Conservation (phyloP, 495 filamentous ascomycete genomes). For the Achaetomiella virescens region DNA sequence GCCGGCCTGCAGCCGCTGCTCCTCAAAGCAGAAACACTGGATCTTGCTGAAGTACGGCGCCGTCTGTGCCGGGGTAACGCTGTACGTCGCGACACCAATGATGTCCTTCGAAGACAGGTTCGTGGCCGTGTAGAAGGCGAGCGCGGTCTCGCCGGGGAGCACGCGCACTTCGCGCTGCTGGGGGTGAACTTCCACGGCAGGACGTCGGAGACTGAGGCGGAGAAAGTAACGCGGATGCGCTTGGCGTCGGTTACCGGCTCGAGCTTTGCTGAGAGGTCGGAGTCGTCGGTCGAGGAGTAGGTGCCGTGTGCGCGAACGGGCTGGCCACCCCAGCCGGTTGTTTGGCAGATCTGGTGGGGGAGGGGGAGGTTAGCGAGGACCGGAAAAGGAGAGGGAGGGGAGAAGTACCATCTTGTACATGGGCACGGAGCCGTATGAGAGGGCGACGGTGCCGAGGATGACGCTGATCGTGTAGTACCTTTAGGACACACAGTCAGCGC, state of each 20-base stretch:
- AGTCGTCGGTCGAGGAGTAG: conserved; percentile 7
- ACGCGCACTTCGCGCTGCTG: conserved; percentile 97
- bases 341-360: conserved; percentile 77
- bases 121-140: conserved; percentile 96
- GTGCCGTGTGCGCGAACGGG: conserved; percentile 75
- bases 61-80: conserved; percentile 90
- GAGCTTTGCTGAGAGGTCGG: conserved; percentile 66
- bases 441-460: conserved; percentile 81
- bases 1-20: conserved; percentile 81
- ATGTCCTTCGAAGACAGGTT: conserved; percentile 87
- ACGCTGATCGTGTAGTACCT: conserved; percentile 81
- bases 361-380: neutral
- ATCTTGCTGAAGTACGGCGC: conserved; percentile 99
- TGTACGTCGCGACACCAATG: conserved; percentile 96
- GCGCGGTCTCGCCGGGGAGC: conserved; percentile 88
- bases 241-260: conserved; percentile 71
- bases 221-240: conserved; percentile 93
- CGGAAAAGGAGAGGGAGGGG: neutral
- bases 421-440: conserved; percentile 93
- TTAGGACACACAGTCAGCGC: too few relatives aligned
- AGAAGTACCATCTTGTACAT: conserved; percentile 86
- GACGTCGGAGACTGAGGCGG: conserved; percentile 86
- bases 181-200: conserved; percentile 96
- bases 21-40: conserved; percentile 99
- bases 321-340: conserved; percentile 91